Evolutionary conservation across 371 early-diverging fungal genomes (phyloP).

Genomic region (Apophysomyces ossiformis): DNA sequence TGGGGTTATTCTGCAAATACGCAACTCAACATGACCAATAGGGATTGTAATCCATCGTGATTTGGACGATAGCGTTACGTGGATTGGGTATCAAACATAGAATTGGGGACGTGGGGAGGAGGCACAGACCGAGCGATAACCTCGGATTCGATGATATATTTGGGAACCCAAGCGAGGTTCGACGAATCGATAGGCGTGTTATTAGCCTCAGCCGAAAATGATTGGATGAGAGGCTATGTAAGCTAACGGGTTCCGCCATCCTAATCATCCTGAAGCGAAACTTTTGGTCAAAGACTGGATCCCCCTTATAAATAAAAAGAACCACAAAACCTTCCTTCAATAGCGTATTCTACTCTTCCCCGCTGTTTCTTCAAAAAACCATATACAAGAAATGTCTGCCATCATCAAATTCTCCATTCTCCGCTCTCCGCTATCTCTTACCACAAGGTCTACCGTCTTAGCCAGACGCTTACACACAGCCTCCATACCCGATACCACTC

Average conservation of each 20-base stretch:
- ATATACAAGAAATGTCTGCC: background rate
- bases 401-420: constrained; percentile 1
- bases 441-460: background rate
- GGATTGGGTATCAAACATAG: too few species aligned
- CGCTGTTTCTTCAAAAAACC: background rate
- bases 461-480: background rate
- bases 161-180: background rate
- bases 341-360: too few species aligned
- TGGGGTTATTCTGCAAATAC: too few species aligned
- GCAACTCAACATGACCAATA: too few species aligned
- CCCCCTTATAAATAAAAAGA: background rate
- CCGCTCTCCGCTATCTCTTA: background rate
- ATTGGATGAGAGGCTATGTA: too few species aligned
- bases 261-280: too few species aligned
- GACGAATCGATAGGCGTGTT: background rate
- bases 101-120: background rate
- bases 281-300: background rate
- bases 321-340: too few species aligned
- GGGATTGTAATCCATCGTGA: too few species aligned
- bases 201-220: too few species aligned
- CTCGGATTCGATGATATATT: background rate
- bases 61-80: too few species aligned
- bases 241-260: too few species aligned
- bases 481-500: background rate
- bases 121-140: background rate